phyloP scores from a whole-genome alignment of 73 alveolate genomes.

The Breviolum minutum region DNA sequence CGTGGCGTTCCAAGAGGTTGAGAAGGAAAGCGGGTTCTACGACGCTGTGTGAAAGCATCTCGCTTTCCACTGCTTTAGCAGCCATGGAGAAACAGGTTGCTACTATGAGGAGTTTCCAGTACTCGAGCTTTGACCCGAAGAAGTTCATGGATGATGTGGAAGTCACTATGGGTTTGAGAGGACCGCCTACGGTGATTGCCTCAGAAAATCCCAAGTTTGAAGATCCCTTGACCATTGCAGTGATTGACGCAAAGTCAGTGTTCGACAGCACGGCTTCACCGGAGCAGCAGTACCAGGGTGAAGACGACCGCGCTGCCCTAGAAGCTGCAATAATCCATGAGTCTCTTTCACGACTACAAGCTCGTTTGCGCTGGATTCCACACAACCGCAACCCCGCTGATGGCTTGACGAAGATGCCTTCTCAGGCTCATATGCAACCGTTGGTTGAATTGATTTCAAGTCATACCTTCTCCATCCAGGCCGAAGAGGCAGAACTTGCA shows the following conservation, averaged over 20 bases:
- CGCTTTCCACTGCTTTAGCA: neutral
- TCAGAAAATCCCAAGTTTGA: neutral
- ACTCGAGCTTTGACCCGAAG: neutral
- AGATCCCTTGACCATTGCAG: neutral
- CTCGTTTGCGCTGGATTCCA: neutral
- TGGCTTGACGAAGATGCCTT: neutral
- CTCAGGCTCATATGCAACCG: neutral
- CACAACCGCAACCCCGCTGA: neutral
- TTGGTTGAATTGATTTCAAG: neutral
- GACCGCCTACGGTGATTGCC: neutral
- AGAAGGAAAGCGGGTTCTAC: neutral
- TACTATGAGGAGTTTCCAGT: neutral
- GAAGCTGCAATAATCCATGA: neutral
- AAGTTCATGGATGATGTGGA: neutral
- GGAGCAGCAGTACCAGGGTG: neutral
- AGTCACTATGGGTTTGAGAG: neutral
- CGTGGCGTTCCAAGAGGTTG: neutral
- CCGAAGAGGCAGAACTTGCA: neutral
- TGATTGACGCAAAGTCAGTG: neutral
- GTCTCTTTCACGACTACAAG: neutral
- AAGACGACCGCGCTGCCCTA: neutral
- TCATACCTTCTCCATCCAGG: neutral
- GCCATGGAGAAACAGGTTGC: neutral
- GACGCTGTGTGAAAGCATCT: neutral
- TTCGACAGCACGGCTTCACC: neutral